Base-by-base conservation (phyloP, 495 filamentous ascomycete genomes). In the Bryoglossum gracile region DNA sequence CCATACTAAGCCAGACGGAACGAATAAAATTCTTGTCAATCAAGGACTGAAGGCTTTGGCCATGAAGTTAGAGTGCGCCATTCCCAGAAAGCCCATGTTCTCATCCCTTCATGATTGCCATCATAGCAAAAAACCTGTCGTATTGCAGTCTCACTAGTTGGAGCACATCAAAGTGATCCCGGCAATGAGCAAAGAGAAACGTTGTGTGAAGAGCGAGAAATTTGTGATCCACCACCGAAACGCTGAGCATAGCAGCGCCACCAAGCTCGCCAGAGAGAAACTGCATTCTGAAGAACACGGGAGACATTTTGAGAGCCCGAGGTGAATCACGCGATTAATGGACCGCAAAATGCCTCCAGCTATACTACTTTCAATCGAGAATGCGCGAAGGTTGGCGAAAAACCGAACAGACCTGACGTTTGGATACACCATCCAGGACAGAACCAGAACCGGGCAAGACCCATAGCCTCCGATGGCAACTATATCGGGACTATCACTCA, bases 1-100 rank as follows among this genome's bases (percentile, higher is more conserved):
- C 87, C 73, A 95, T 82, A 21, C 70, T 64, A 65, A 82, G 85
- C 82, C 88, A 97, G 17, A 97, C 76, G 54, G 83, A 90, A 64
- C 94, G 89, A 57, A 99, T 86, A 68, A 97, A 99, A 64, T 86
- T 94, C 69, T 99, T 94, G 64, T 99, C 92, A 66, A 99, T 97
- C 92, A 94, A 99, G 2, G 88, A 87, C 66, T 97, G 94, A 59
- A 99, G 84, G n/a, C n/a, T n/a, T n/a, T n/a, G n/a, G n/a, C n/a
- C n/a, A n/a, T n/a, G n/a, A n/a, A n/a, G n/a, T n/a, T n/a, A n/a
- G n/a, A n/a, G n/a, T n/a, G n/a, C n/a, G n/a, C n/a, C n/a, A n/a
- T n/a, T n/a, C n/a, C n/a, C n/a, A n/a, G n/a, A n/a, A n/a, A n/a
- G n/a, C n/a, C n/a, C n/a, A n/a, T n/a, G n/a, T 54, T 55, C 55